phyloP scores from a whole-genome alignment of 2,329 filamentous ascomycete genomes.

The Akanthomyces dipterigenus region DNA sequence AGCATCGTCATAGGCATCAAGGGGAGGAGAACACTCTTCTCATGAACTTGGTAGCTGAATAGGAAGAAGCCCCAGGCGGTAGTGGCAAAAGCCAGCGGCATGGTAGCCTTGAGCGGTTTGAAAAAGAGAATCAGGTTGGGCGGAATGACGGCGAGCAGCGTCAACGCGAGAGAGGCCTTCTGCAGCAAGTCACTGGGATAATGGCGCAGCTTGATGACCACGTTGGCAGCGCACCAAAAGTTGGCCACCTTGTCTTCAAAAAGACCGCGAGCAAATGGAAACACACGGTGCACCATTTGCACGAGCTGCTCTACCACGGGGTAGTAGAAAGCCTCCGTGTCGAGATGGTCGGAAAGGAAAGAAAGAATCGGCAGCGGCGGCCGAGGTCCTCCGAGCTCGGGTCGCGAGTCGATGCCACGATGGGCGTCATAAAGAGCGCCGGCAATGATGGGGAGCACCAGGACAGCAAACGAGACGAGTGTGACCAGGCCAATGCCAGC shows the following conservation, averaged over 20 bases:
- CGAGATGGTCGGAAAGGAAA: slow-evolving; percentile 50
- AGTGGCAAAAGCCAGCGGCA: slow-evolving; percentile 74
- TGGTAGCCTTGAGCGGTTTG: slow-evolving; percentile 65
- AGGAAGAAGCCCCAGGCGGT: slow-evolving; percentile 97
- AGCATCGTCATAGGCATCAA: slow-evolving; percentile 89
- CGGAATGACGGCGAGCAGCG: slow-evolving; percentile 67
- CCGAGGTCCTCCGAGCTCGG: slow-evolving; percentile 51
- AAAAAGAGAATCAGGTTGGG: slow-evolving; percentile 75
- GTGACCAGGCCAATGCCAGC: slow-evolving; percentile 71
- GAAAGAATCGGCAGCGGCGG: slow-evolving; percentile 56
- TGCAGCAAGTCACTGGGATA: slow-evolving; percentile 70
- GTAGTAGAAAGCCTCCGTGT: slow-evolving; percentile 64
- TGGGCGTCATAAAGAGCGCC: slow-evolving; percentile 64
- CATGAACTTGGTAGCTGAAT: slow-evolving; percentile 96
- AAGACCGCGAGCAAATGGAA: slow-evolving; percentile 89
- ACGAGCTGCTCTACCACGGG: slow-evolving; percentile 69
- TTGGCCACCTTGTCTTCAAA: slow-evolving; percentile 99
- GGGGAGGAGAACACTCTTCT: slow-evolving; percentile 92
- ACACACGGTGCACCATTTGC: slow-evolving; percentile 86
- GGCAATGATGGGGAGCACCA: slow-evolving; percentile 68
- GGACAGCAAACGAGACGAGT: slow-evolving; percentile 60
- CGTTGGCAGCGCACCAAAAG: slow-evolving; percentile 91
- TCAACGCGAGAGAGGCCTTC: slow-evolving; percentile 65
- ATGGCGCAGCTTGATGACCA: slow-evolving; percentile 75
- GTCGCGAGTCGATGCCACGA: slow-evolving; percentile 52